Evolutionary conservation across 2,329 filamentous ascomycete species (phyloP).

Genomic region (Ophiocordyceps polyrhachis-furcata): DNA sequence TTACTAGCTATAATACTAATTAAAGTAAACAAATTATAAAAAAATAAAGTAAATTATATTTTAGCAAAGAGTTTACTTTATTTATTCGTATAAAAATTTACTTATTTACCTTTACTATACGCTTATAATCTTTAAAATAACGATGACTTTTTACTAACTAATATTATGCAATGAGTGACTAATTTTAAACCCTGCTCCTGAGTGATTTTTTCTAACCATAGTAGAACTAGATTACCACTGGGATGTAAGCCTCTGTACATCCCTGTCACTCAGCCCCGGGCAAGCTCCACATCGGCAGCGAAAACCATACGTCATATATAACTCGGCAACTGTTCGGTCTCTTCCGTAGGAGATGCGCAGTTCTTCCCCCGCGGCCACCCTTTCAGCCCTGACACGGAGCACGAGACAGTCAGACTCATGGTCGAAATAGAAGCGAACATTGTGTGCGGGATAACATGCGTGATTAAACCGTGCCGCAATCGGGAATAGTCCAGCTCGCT

Average conservation of each 20-base stretch:
- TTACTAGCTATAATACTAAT: too few relatives aligned
- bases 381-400: slow-evolving; percentile 17
- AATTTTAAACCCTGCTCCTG: too few relatives aligned
- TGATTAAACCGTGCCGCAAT: slow-evolving; percentile 40
- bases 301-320: slow-evolving; percentile 32
- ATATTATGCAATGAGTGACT: too few relatives aligned
- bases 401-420: slow-evolving; percentile 14
- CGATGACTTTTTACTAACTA: too few relatives aligned
- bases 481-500: slow-evolving; percentile 24
- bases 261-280: slow-evolving; percentile 6
- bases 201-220: too few relatives aligned
- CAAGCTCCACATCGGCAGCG: slow-evolving; percentile 31
- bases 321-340: slow-evolving; percentile 12
- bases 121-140: too few relatives aligned
- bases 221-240: slow-evolving; percentile 2
- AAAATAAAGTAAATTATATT: too few relatives aligned
- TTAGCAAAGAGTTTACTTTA: too few relatives aligned
- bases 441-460: slow-evolving; percentile 25
- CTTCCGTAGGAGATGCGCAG: slow-evolving; percentile 31
- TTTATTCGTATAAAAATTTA: too few relatives aligned
- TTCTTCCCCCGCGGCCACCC: slow-evolving; percentile 24
- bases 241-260: neutral
- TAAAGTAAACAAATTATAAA: too few relatives aligned
- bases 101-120: too few relatives aligned
- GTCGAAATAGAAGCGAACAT: slow-evolving; percentile 26